Conservation (phyloP, 2,329 filamentous ascomycete genomes). For the Botrytis fragariae region DNA sequence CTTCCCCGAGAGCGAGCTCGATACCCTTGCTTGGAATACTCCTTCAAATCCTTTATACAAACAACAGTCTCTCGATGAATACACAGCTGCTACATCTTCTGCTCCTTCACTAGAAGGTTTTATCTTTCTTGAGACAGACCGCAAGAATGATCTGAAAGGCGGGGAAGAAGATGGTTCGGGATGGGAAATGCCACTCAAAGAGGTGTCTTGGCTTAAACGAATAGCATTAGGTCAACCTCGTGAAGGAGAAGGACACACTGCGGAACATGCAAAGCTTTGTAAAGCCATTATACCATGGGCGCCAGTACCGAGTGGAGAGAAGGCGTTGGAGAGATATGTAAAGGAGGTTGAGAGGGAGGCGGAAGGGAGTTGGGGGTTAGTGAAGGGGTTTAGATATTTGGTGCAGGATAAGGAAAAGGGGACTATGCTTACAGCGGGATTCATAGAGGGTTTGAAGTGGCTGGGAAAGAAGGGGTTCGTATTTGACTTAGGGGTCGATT, state of each 20-base stretch:
- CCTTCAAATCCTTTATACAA: constrained; percentile 52
- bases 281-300: constrained; percentile 80
- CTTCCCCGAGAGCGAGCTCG: constrained; percentile 66
- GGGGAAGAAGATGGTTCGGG: constrained; percentile 50
- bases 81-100: constrained; percentile 31
- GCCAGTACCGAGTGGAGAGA: constrained; percentile 66
- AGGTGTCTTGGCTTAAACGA: constrained; percentile 66
- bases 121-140: constrained; percentile 81
- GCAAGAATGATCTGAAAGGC: constrained; percentile 57
- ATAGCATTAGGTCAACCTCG: constrained; percentile 60
- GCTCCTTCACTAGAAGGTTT: constrained; percentile 60
- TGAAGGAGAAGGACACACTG: constrained; percentile 56
- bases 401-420: constrained; percentile 72
- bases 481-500: constrained; percentile 85
- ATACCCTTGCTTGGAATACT: constrained; percentile 67
- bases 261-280: constrained; percentile 54
- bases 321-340: constrained; percentile 64
- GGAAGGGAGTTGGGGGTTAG: constrained; percentile 59
- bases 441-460: constrained; percentile 64
- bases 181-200: constrained; percentile 67
- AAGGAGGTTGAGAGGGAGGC: constrained; percentile 57
- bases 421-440: constrained; percentile 60
- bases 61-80: constrained; percentile 37
- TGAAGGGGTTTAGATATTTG: constrained; percentile 80
- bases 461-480: constrained; percentile 61